A percentile compares a stretch with the other conserved stretches of the same genome.
These are phyloP conservation scores for Aspergillus ostianus DNA, from an alignment of 495 filamentous ascomycete genomes.

Conservation along the genomic window DNA sequence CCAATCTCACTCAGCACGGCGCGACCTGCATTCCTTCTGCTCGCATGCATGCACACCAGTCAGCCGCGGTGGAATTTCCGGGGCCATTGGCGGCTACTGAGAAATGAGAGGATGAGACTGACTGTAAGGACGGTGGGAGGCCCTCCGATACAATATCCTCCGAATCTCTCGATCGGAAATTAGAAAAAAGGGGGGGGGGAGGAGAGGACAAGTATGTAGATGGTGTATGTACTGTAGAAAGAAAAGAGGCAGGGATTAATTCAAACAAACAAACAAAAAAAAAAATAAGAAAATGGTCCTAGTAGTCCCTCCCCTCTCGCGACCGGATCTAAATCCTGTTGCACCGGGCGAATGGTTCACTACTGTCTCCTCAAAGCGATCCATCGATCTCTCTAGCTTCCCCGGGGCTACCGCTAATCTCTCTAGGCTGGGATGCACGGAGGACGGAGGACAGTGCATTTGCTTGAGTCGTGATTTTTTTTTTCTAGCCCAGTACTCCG, in stretches of 20 bases:
- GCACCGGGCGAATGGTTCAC: neutral
- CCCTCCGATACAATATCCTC: conserved; percentile 1
- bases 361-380: neutral
- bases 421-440: too few relatives aligned
- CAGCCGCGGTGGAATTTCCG: conserved; percentile 24
- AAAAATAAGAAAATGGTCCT: too few relatives aligned
- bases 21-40: neutral
- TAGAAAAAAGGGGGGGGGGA: too few relatives aligned
- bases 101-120: conserved; percentile 25
- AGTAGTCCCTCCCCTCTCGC: too few relatives aligned
- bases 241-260: too few relatives aligned
- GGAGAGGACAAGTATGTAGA: too few relatives aligned
- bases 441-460: too few relatives aligned
- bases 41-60: conserved; percentile 8
- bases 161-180: neutral
- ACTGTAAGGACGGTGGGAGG: conserved; percentile 25
- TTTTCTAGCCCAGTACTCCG: too few relatives aligned
- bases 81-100: conserved; percentile 39
- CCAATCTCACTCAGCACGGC: neutral
- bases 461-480: too few relatives aligned
- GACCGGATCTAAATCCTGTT: neutral
- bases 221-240: too few relatives aligned
- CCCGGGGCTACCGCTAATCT: too few relatives aligned
- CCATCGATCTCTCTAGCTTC: neutral
- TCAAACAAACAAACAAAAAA: too few relatives aligned